Evolutionary conservation across 306 rosid genomes (phyloP).

Genomic region (Canavalia gladiata): DNA sequence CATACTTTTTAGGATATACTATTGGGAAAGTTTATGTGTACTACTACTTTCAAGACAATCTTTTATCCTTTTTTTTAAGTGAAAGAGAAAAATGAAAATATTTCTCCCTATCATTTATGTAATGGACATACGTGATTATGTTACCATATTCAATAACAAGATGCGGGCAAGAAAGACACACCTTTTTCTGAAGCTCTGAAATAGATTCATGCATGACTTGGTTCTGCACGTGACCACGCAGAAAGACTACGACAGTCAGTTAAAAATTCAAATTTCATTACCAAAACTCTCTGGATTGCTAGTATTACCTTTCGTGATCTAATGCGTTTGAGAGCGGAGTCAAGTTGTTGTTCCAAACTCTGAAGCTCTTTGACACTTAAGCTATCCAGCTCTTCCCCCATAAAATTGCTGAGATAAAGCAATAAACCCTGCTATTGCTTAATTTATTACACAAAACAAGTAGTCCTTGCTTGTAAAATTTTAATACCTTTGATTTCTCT

Average conservation of each 20-base stretch:
- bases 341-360: slow-evolving; percentile 89
- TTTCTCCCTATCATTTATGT: slow-evolving; percentile 5
- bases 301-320: slow-evolving; percentile 77
- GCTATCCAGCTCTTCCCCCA: slow-evolving; percentile 81
- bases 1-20: background rate
- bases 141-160: background rate
- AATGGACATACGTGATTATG: background rate
- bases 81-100: background rate
- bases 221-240: slow-evolving; percentile 64
- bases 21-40: background rate
- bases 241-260: background rate
- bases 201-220: slow-evolving; percentile 85
- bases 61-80: background rate
- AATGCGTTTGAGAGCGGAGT: slow-evolving; percentile 76
- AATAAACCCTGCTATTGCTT: background rate
- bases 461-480: background rate
- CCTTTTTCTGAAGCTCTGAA: slow-evolving; percentile 87
- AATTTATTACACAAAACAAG: background rate
- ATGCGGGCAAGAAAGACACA: slow-evolving; percentile 25
- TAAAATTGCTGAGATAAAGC: slow-evolving; percentile 66
- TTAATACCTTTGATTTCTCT: slow-evolving; percentile 68
- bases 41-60: background rate
- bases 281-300: background rate
- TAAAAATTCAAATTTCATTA: slow-evolving; percentile 5
- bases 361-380: slow-evolving; percentile 79